Percentiles rank a stretch among this genome's conserved stretches.
phyloP scores from a whole-genome alignment of 495 filamentous ascomycete species.

The Parathielavia hyrcaniae region DNA sequence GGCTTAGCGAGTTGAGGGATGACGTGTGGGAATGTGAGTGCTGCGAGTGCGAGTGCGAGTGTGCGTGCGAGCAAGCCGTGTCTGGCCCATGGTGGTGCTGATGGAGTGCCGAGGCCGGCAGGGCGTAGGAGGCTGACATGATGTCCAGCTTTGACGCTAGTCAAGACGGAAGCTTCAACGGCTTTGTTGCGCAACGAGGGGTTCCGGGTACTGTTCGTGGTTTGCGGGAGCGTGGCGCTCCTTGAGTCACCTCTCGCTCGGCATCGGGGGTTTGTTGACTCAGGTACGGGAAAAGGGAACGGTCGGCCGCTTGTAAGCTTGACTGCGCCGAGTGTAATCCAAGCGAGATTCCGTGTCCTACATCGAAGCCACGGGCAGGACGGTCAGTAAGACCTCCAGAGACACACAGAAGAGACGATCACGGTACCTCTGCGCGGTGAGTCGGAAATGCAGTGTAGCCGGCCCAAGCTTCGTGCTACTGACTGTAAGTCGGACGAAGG shows the following conservation, averaged over 20 bases:
- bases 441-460: too few species aligned
- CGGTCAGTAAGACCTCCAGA: too few species aligned
- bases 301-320: background rate
- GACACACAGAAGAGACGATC: too few species aligned
- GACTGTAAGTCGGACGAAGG: too few species aligned
- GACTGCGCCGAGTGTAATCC: background rate
- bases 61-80: conserved; percentile 18
- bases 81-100: conserved; percentile 38
- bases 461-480: too few species aligned
- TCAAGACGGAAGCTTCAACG: background rate
- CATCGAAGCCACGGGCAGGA: background rate
- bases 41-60: background rate
- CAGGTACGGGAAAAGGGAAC: background rate
- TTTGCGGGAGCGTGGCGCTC: conserved; percentile 24
- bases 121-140: conserved; percentile 48
- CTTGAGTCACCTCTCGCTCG: conserved; percentile 13
- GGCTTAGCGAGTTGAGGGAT: conserved; percentile 22
- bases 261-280: conserved; percentile 15
- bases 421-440: too few species aligned
- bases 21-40: conserved; percentile 37
- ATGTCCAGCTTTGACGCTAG: background rate
- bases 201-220: background rate
- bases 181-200: background rate
- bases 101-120: conserved; percentile 44
- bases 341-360: background rate